Evolutionary conservation across 2,329 filamentous ascomycete genomes (phyloP).

Genomic region (Apiospora koreana): DNA sequence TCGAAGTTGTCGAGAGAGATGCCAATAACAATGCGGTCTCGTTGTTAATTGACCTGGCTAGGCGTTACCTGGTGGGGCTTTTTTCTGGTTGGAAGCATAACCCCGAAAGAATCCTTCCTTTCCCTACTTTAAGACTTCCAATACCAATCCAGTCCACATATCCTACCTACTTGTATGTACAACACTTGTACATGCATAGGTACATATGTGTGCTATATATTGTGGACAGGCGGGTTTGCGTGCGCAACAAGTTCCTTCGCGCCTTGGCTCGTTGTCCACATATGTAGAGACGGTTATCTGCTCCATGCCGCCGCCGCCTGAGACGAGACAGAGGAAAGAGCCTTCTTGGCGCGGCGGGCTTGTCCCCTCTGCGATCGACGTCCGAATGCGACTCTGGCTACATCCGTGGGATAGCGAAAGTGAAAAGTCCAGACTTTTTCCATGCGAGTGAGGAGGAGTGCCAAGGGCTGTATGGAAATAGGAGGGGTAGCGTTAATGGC

Average conservation of each 20-base stretch:
- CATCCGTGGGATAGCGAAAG: neutral
- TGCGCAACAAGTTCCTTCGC: neutral
- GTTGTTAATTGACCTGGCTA: neutral
- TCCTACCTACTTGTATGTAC: neutral
- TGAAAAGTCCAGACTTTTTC: neutral
- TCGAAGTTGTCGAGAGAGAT: neutral
- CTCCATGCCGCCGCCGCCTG: neutral
- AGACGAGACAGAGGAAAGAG: neutral
- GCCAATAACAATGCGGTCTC: neutral
- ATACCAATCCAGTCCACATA: neutral
- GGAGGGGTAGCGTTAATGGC: neutral
- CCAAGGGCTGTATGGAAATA: neutral
- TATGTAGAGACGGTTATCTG: too few relatives aligned
- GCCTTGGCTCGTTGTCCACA: neutral
- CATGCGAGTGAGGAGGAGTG: neutral
- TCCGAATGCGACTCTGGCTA: neutral
- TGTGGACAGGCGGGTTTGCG: neutral
- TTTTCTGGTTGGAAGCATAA: neutral
- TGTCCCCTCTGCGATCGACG: neutral
- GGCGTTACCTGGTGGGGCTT: neutral
- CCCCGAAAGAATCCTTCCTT: neutral
- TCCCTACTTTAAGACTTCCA: too few relatives aligned
- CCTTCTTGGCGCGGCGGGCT: neutral
- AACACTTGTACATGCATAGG: neutral
- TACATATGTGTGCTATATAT: neutral